Percentiles rank a stretch among this genome's conserved stretches.
Evolutionary conservation across 169 alveolate species (phyloP).

Genomic region (Plasmodium vivax): DNA sequence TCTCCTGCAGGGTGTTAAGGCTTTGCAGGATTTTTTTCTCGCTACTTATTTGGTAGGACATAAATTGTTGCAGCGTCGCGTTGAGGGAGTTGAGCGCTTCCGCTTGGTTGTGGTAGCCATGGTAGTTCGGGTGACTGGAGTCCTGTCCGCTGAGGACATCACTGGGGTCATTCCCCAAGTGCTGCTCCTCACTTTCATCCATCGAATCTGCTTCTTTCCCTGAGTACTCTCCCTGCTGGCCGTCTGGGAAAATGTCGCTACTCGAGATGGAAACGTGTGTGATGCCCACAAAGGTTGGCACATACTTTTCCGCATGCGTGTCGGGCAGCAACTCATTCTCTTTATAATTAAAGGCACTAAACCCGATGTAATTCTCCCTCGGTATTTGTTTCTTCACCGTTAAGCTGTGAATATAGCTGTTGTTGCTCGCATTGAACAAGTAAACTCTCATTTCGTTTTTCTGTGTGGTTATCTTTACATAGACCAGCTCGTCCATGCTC

Average conservation of each 20-base stretch:
- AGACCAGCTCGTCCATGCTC: background rate
- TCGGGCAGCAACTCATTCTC: constrained; percentile 4
- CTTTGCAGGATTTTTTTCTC: constrained; percentile 25
- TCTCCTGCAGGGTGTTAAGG: constrained; percentile 10
- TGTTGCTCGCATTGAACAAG: background rate
- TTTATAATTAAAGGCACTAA: constrained; percentile 40
- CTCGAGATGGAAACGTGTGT: background rate
- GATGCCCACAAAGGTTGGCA: constrained; percentile 68
- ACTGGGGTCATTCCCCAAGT: background rate
- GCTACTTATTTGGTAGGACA: constrained; percentile 11
- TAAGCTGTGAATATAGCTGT: constrained; percentile 15
- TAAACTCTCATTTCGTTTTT: constrained; percentile 17
- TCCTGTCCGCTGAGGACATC: background rate
- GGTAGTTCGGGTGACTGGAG: too few species aligned
- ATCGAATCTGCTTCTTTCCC: background rate
- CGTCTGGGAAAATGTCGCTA: background rate
- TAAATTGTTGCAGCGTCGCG: constrained; percentile 18
- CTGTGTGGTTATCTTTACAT: constrained; percentile 2
- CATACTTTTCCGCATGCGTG: background rate
- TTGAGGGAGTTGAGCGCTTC: constrained; percentile 15
- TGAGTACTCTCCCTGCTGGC: background rate
- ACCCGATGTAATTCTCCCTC: constrained; percentile 48
- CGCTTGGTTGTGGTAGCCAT: background rate
- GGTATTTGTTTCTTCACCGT: constrained; percentile 30
- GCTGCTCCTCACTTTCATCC: background rate